Conservation (phyloP, 2,329 filamentous ascomycete genomes). For the Aspergillus costaricaensis region DNA sequence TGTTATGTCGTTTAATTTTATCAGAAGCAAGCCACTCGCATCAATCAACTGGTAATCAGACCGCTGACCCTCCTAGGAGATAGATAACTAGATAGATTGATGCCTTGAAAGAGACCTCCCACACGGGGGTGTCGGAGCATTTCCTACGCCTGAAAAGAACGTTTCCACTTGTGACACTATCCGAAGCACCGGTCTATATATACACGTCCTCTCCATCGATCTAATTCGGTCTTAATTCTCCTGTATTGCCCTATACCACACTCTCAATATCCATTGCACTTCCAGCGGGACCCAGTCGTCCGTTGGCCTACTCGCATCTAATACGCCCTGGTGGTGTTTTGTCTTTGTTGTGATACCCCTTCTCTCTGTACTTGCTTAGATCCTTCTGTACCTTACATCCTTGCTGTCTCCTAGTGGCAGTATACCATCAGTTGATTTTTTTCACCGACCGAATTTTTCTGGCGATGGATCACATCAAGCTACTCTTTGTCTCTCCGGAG, state of each 20-base stretch:
- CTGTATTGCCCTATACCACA: neutral
- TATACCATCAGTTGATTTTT: neutral
- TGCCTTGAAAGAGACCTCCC: neutral
- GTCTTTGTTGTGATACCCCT: neutral
- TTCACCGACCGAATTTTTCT: neutral
- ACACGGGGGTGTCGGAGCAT: neutral
- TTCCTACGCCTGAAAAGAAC: neutral
- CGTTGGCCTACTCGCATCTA: slow-evolving; percentile 1
- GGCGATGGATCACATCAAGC: slow-evolving; percentile 29
- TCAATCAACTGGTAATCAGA: neutral
- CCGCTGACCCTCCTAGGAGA: slow-evolving; percentile 1
- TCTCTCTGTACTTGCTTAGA: neutral
- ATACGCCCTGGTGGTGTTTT: slow-evolving; percentile 2
- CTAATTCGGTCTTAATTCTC: neutral
- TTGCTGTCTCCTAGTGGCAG: neutral
- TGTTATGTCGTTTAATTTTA: neutral
- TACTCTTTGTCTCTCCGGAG: slow-evolving; percentile 58
- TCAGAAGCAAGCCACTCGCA: neutral
- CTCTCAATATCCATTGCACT: neutral
- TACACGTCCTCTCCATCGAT: neutral
- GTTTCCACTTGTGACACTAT: neutral
- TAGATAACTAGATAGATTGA: neutral
- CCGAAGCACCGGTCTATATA: slow-evolving; percentile 5
- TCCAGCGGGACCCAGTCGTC: neutral
- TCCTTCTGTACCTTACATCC: neutral